Conservation (phyloP, 2,329 filamentous ascomycete species). For the Colletotrichum noveboracense region DNA sequence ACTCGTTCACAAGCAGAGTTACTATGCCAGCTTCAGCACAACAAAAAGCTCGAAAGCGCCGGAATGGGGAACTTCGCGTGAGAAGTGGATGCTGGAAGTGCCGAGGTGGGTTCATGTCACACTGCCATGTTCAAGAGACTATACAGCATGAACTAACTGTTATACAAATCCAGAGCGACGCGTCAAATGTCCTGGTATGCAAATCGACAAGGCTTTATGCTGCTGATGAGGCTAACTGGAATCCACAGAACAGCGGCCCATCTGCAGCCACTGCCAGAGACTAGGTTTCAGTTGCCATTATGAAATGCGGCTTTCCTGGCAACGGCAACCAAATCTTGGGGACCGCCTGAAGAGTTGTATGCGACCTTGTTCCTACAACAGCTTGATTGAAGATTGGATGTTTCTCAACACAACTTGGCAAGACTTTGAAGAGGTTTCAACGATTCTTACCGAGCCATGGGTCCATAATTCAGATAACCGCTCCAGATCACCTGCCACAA, state of each 20-base stretch:
- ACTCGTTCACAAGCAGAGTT: neutral
- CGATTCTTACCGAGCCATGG: neutral
- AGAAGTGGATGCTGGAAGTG: neutral
- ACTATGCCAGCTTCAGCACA: neutral
- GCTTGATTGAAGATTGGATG: neutral
- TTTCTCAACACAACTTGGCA: neutral
- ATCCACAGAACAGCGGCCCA: neutral
- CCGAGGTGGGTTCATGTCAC: neutral
- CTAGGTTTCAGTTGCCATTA: neutral
- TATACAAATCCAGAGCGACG: neutral
- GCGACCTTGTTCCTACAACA: neutral
- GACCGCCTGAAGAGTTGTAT: neutral
- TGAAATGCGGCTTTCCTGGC: neutral
- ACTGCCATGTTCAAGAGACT: neutral
- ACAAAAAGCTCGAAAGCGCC: neutral
- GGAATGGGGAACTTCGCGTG: neutral
- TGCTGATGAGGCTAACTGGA: neutral
- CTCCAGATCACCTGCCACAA: neutral
- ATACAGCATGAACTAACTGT: neutral
- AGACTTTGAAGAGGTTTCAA: neutral
- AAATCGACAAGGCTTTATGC: neutral
- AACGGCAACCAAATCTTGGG: neutral
- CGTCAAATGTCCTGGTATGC: neutral
- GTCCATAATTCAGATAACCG: neutral
- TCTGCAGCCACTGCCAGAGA: neutral